These are phyloP conservation scores for Acanthamoeba sp. DNA, from an alignment of 208 protist species.

Conservation along the genomic window DNA sequence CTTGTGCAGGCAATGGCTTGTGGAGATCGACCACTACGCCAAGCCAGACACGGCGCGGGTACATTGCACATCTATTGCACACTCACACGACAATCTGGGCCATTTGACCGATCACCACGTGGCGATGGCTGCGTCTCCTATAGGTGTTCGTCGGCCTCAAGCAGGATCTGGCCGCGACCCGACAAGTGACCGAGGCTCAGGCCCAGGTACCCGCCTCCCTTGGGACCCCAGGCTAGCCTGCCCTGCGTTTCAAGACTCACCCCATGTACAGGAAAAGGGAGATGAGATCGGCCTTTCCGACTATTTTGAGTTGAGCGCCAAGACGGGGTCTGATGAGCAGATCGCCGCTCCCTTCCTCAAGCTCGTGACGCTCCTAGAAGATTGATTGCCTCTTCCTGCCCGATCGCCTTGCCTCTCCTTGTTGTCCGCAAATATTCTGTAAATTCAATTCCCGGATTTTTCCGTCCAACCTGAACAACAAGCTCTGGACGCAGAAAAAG, in stretches of 20 bases:
- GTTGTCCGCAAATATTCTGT: no score
- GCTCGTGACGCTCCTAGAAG: not conserved
- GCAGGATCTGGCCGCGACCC: not conserved
- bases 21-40: constrained; percentile 23
- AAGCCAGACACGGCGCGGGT: constrained; percentile 20
- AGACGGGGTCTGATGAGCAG: not conserved
- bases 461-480: no score
- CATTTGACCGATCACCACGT: no score
- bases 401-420: not conserved
- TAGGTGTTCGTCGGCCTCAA: constrained; percentile 15
- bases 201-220: not conserved
- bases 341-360: constrained; percentile 1
- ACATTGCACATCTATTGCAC: no score
- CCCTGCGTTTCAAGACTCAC: no score
- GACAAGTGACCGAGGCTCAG: not conserved
- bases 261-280: not conserved
- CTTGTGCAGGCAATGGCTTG: constrained; percentile 42
- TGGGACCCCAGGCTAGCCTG: no score
- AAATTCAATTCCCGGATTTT: not conserved
- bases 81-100: no score
- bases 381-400: not conserved
- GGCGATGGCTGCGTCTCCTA: no score
- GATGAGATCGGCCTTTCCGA: not conserved
- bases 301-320: constrained; percentile 47
- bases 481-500: no score